Evolutionary conservation across 2,329 filamentous ascomycete species (phyloP), one percentile per base, ranked within the genome.

Genomic region (Aspergillus tubingensis): DNA sequence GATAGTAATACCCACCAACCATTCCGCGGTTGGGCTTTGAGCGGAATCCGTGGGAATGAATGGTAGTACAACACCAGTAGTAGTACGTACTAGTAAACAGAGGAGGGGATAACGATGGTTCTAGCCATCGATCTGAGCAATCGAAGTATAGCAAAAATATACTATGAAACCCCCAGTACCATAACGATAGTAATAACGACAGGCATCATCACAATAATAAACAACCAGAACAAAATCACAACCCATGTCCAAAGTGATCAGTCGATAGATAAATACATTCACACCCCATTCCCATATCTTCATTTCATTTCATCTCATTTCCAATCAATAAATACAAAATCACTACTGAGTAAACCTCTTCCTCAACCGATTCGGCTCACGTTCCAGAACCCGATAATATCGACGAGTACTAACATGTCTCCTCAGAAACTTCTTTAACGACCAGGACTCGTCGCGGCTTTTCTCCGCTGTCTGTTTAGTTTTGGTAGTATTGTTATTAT

Each of bases 301-400:
- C 1, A 36, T 36, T 13, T 30, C 10, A 17, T 21, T 19, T 30
- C 41, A 11, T 30, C 27, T 30, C 10, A 30, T 30, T 11, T 30
- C 25, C 25, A 27, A 8, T 27, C 25, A 27, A 27, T 27, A 23
- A 2, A 3, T 21, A 21, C 21, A n/a, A 23, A 25, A 27, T 27
- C 27, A 27, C 54, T 61, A 65, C 50, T 60, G 59, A 39, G 61
- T 62, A 19, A 52, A 63, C 43, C 70, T 68, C 61, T 74, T 74
- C 52, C 70, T 60, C 59, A 74, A 62, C 39, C 71, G 66, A 54
- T 72, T 72, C 51, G 71, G 69, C 58, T 74, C 71, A 57, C 68
- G 65, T 56, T 74, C 71, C 50, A 73, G 65, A 47, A 70, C 65
- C 23, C 68, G 67, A 67, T 74, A 74, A 67, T 74, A 74, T 43